Evolutionary conservation across 2,329 filamentous ascomycete species (phyloP), one percentile per base, ranked within the genome.

Genomic region (Trichoderma guizhouense): DNA sequence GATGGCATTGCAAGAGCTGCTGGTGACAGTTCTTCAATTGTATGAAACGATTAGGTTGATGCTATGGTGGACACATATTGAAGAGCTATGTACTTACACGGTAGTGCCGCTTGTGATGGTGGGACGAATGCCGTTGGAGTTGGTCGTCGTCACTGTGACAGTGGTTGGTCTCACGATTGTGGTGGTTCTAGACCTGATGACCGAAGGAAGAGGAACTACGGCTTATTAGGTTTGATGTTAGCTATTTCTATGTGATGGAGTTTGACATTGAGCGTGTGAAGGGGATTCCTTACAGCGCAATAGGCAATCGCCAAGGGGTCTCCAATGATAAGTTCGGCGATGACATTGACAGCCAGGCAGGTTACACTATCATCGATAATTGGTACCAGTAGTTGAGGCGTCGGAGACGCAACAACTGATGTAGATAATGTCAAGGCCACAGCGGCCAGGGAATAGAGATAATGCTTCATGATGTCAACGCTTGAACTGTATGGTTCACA

Each of bases 141-240:
- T 18, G 43, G 58, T 43, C 12, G 43, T 43, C 21, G 12, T 47
- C 21, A 57, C 24, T n/a, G 43, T 70, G 4, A 64, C 26, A 1
- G 68, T 64, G 43, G 58, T 43, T 55, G 68, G 68, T n/a, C 26
- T 43, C 9, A 30, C n/a, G 8, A 70, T 8, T 6, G 68, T 70
- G 4, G 58, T 55, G 9, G 60, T 64, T 15, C 30, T 63, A 3
- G 58, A 28, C 43, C 30, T 70, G 43, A 61, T 55, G 12, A 63
- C 47, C 3, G 39, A 53, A 15, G 39, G 43, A 30, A 36, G 57
- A 32, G 60, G 53, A 21, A 24, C 12, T 3, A 70, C 24, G 12
- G 58, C 28, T 43, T 70, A 60, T 24, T n/a, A 21, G 47, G 0
- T 28, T 24, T 11, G 6, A 18, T 26, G 34, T 68, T 24, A 68